These are phyloP conservation scores for Leptographium procerum DNA, from an alignment of 2,329 filamentous ascomycete genomes.

Conservation along the genomic window DNA sequence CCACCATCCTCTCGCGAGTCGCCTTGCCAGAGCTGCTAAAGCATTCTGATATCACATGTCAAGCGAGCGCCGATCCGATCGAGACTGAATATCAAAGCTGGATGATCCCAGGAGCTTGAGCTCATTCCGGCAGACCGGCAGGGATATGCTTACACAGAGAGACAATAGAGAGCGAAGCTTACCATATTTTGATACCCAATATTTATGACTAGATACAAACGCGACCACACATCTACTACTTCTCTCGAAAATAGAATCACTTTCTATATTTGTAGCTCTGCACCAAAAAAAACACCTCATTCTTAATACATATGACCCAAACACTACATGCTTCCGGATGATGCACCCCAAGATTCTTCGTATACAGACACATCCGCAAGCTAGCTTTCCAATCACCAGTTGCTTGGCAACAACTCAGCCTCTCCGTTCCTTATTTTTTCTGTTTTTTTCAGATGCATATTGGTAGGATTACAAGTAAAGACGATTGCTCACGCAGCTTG, in stretches of 20 bases:
- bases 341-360: not conserved
- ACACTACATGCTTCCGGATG: not conserved
- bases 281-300: not conserved
- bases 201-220: not conserved
- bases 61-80: slow-evolving; percentile 27
- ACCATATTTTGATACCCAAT: not conserved
- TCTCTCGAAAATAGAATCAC: not conserved
- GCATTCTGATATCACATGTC: slow-evolving; percentile 33
- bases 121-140: too few relatives aligned
- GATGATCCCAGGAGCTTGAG: slow-evolving; percentile 8
- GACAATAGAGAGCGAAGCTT: not conserved
- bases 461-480: not conserved
- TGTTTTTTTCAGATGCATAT: not conserved
- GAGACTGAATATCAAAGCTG: slow-evolving; percentile 17
- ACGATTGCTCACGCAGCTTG: not conserved
- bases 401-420: not conserved
- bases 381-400: not conserved
- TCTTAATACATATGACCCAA: not conserved
- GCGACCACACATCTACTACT: too few relatives aligned
- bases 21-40: slow-evolving; percentile 44
- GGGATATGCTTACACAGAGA: too few relatives aligned
- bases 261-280: not conserved
- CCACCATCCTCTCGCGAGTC: slow-evolving; percentile 44
- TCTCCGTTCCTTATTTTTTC: not conserved
- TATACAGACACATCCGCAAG: not conserved